Base-by-base conservation (phyloP, 164 flowering plant genomes). In the Aristolochia fimbriata region DNA sequence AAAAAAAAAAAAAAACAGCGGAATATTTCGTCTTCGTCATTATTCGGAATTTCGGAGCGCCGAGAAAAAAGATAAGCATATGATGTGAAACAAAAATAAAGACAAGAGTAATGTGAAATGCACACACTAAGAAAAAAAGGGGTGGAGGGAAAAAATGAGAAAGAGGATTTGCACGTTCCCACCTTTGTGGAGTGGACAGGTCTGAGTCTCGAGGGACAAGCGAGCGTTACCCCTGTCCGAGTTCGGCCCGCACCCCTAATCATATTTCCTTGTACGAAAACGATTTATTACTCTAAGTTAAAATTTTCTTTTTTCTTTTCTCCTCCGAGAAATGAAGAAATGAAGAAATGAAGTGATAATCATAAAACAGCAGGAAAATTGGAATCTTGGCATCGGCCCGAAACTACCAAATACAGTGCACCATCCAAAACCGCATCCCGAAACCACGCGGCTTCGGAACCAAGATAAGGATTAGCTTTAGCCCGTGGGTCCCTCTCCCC, bases 181-280 rank as follows among this genome's bases (percentile, higher is more conserved):
- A 43, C 49, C 31, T 53, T 62, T 53, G 50, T 52, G 65, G 58
- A 62, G 65, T 62, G 65, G 65, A 41, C n/a, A 62, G 43, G 19
- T 20, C 47, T 33, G 22, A 21, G 54, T 47, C 62, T 27, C 53
- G 43, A 37, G 43, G 43, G 12, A 37, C 43, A 37, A 27, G 55
- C 5, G 11, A 13, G 15, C 55, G 22, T 27, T 27, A 2, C 30
- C 30, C 30, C 30, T 49, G 63, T 60, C 63, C 20, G 55, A 45
- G 33, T 60, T 50, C 63, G 25, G 13, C 47, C 46, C 37, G 43
- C 63, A 60, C 50, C 15, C n/a, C 30, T 19, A 24, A 33, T 61
- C n/a, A 15, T 61, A 27, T 15, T 5, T 20, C 10, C 10, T 20
- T 15, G 22, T 61, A 37, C 43, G 11, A 37, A 37, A 37, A 7